These are phyloP conservation scores for Pleurotus pulmonarius DNA, from an alignment of 768 basidiomycete genomes.

Conservation along the genomic window DNA sequence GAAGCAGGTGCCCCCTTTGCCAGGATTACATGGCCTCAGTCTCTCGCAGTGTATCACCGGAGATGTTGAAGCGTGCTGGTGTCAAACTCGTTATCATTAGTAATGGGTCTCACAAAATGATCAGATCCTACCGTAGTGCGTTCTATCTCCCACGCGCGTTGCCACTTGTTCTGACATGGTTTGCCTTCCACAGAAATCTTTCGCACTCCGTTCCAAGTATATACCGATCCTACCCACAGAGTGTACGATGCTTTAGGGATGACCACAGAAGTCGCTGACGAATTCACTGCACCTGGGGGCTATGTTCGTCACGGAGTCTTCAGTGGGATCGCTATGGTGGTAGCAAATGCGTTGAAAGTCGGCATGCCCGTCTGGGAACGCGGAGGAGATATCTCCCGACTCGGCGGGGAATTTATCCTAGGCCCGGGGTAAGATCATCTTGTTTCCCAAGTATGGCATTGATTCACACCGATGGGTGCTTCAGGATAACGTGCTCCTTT, in stretches of 20 bases:
- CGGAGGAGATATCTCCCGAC: constrained; percentile 56
- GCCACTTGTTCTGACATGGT: neutral
- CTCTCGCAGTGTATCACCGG: constrained; percentile 42
- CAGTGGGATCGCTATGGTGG: constrained; percentile 52
- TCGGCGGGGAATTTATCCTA: constrained; percentile 74
- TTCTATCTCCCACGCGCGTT: neutral
- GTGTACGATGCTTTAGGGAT: constrained; percentile 64
- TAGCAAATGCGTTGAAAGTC: constrained; percentile 47
- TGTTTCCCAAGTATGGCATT: neutral
- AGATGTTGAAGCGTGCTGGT: constrained; percentile 43
- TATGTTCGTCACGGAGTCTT: constrained; percentile 53
- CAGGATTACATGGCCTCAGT: constrained; percentile 71
- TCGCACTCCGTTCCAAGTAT: constrained; percentile 56
- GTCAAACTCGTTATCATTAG: constrained; percentile 60
- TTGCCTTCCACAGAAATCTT: constrained; percentile 45
- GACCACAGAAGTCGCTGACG: constrained; percentile 19
- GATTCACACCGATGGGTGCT: constrained; percentile 3
- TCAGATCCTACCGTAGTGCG: constrained; percentile 49
- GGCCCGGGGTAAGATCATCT: constrained; percentile 44
- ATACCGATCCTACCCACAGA: constrained; percentile 56
- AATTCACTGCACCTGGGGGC: constrained; percentile 22
- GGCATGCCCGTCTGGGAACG: constrained; percentile 57
- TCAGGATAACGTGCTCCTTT: constrained; percentile 12
- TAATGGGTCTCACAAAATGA: constrained; percentile 61
- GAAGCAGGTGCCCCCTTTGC: constrained; percentile 47